These are phyloP conservation scores for Auricularia sp. DNA, from an alignment of 768 basidiomycete genomes.

Conservation along the genomic window DNA sequence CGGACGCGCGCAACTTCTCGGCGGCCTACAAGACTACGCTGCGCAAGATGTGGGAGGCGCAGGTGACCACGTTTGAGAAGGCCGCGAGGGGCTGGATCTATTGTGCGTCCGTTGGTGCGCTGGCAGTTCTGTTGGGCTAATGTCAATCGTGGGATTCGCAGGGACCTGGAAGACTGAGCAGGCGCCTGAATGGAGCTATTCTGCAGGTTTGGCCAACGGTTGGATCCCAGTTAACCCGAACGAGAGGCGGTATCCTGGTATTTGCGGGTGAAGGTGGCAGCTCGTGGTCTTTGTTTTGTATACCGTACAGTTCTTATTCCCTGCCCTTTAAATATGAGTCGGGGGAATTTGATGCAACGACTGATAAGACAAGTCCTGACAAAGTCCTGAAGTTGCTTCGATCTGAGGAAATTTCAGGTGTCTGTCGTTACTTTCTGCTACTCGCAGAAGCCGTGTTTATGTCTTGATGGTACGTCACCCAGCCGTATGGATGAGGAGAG, in stretches of 20 bases:
- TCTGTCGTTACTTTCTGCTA: too few species aligned
- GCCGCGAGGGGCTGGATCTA: slow-evolving; percentile 14
- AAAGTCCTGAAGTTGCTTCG: too few species aligned
- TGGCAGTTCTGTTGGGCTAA: neutral
- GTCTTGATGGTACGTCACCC: too few species aligned
- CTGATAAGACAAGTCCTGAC: too few species aligned
- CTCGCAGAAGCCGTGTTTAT: too few species aligned
- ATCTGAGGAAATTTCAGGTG: too few species aligned
- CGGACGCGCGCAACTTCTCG: slow-evolving; percentile 15
- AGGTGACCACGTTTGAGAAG: slow-evolving; percentile 25
- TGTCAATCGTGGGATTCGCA: neutral
- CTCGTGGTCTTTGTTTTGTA: neutral
- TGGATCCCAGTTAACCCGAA: slow-evolving; percentile 70
- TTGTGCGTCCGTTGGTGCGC: slow-evolving; percentile 1
- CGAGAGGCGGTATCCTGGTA: slow-evolving; percentile 44
- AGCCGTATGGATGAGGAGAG: too few species aligned
- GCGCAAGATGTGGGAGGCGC: slow-evolving; percentile 23
- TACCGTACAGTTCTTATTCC: neutral
- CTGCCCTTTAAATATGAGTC: too few species aligned
- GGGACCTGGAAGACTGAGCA: slow-evolving; percentile 73
- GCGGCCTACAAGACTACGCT: slow-evolving; percentile 21
- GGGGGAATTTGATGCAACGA: too few species aligned
- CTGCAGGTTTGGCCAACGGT: slow-evolving; percentile 65
- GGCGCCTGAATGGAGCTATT: slow-evolving; percentile 83
- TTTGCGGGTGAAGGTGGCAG: slow-evolving; percentile 29